Evolutionary conservation across 2,329 filamentous ascomycete species (phyloP).

Genomic region (Claviceps monticola): DNA sequence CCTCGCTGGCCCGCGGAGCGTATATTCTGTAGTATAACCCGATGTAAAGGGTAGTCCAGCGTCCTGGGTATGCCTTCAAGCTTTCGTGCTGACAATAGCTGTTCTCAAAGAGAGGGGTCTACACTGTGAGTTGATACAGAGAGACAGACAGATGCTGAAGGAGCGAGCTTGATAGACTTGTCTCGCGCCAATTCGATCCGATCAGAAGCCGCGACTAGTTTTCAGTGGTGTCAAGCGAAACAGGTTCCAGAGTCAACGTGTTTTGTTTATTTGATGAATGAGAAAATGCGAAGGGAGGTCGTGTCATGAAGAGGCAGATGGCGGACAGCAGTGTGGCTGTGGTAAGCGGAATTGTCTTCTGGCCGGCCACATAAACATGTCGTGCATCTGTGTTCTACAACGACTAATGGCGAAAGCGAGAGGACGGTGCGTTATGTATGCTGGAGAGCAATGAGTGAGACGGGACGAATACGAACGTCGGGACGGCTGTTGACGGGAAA

Average conservation of each 20-base stretch:
- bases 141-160: neutral
- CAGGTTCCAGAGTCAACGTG: neutral
- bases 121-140: neutral
- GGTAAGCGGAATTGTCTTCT: neutral
- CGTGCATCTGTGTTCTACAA: neutral
- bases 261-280: neutral
- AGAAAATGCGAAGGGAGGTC: neutral
- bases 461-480: neutral
- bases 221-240: neutral
- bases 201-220: neutral
- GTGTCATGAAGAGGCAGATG: neutral
- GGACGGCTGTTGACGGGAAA: neutral
- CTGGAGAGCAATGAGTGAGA: neutral
- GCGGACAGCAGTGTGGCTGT: slow-evolving; percentile 4
- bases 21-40: neutral
- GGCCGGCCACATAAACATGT: neutral
- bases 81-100: neutral
- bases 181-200: neutral
- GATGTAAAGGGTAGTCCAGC: neutral
- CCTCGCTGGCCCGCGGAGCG: neutral
- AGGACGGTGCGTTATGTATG: neutral
- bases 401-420: neutral
- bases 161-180: neutral
- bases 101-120: neutral
- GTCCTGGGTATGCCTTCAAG: neutral